Evolutionary conservation across 2,329 filamentous ascomycete genomes (phyloP), one percentile per base, ranked within the genome.

Genomic region (Emmonsiellopsis sp.): DNA sequence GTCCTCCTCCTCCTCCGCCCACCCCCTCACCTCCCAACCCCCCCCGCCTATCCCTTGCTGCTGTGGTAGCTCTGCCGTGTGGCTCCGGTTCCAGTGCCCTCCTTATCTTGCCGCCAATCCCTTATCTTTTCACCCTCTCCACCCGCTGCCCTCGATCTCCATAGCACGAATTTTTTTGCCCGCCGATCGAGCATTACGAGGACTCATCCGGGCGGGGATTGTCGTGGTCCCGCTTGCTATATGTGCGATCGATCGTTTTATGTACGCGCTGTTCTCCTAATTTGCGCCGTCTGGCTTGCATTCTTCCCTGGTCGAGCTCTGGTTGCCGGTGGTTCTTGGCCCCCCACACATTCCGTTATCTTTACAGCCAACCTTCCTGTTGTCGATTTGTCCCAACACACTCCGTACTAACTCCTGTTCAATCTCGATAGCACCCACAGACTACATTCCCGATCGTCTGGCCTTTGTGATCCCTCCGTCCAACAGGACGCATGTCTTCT

Each of bases 401-500:
- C 21, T 27, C 21, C 21, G 3, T 27, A 27, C 21, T 27, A 27
- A 27, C 21, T 27, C 21, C 3, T 27, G 21, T 27, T 27, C 5
- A 27, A 27, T 27, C 21, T 27, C 21, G 21, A 27, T 27, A 27
- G 21, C 21, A 5, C 21, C 21, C 21, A 27, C 21, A 5, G 37
- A 3, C 17, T 40, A 11, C 46, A 5, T 17, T 17, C 2, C 17
- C 33, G 6, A 21, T 40, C 11, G 34, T 8, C 17, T 31, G 10
- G 17, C 21, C 21, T 27, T 27, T 27, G 14, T 49, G 36, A 49
- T 39, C 46, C 11, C 7, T 34, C 50, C 51, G 37, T 52, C 43
- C 53, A 51, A 42, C 56, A 55, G 59, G 57, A 63, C 66, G 69
- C 62, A 71, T 73, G 70, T 68, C 67, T 69, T 64, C 69, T 63